phyloP scores from a whole-genome alignment of 768 basidiomycete genomes.

The Collybia nuda region DNA sequence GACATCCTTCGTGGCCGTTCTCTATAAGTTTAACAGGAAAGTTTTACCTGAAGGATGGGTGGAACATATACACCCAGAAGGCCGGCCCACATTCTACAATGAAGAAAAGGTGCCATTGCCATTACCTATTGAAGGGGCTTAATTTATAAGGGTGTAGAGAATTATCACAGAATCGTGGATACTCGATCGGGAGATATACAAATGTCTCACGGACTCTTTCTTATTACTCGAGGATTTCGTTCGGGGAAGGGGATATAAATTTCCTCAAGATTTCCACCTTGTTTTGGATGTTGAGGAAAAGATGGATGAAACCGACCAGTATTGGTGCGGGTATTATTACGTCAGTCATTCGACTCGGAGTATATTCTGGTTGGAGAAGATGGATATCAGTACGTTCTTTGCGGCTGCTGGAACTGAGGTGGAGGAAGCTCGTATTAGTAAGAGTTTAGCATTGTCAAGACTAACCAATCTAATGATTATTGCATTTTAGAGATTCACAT shows the following conservation, averaged over 20 bases:
- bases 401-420: slow-evolving; percentile 23
- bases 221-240: slow-evolving; percentile 2
- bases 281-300: slow-evolving; percentile 28
- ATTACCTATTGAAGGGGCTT: too few species aligned
- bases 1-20: too few species aligned
- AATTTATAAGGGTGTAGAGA: too few species aligned
- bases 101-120: too few species aligned
- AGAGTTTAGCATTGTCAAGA: slow-evolving; percentile 2
- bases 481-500: slow-evolving; percentile 26
- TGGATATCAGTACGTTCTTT: slow-evolving; percentile 18
- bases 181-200: slow-evolving; percentile 20
- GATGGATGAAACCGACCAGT: slow-evolving; percentile 10
- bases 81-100: too few species aligned
- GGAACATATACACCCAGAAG: too few species aligned
- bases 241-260: slow-evolving; percentile 13
- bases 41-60: too few species aligned
- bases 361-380: slow-evolving; percentile 44
- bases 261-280: slow-evolving; percentile 19
- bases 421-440: slow-evolving; percentile 25
- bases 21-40: too few species aligned
- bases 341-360: slow-evolving; percentile 31
- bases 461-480: neutral
- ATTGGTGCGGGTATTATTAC: slow-evolving; percentile 43
- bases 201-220: slow-evolving; percentile 16
- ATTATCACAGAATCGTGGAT: slow-evolving; percentile 38